Base-by-base conservation (phyloP, 331 rosid genomes). In the Pyrus hybrid region DNA sequence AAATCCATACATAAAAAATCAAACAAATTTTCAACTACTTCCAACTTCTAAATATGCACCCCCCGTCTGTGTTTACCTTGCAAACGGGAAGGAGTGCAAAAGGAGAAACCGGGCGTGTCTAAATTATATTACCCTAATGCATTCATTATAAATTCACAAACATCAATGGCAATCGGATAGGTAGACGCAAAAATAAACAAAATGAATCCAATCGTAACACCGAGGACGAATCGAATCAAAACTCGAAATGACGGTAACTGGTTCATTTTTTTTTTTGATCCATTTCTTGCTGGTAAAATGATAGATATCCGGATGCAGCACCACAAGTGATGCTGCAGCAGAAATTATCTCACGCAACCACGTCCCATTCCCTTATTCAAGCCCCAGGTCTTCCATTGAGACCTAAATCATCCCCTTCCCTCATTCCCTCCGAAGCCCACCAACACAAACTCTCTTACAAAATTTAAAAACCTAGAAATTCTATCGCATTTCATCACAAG, bases 341-440 rank as follows among this genome's bases (percentile, higher is more conserved):
- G 70, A 73, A 49, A 58, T 66, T 28, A 73, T 25, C 71, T 61
- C 76, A 86, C 85, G 65, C 76, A 77, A 8, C 68, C 58, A 78
- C 79, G 72, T 72, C 83, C 81, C 86, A 76, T 71, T 49, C 56
- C 58, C 72, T 72, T 76, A 81, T 73, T 68, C 54, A 81, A 71
- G 45, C 78, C 74, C 79, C 68, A 54, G 87, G 88, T 83, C 86
- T 79, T 81, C 75, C 13, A 74, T 11, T 33, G 63, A 72, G 82
- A 80, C 83, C 90, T 35, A 79, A 14, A 72, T 43, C 63, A 63
- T 7, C 67, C 79, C 67, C 22, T 53, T 29, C 58, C 54, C 63
- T 67, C 41, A 49, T 25, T 69, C 79, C 63, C 18, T 58, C 77
- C 81, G 37, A 77, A 72, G 4, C 82, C 85, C 56, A 7, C 72